phyloP scores from a whole-genome alignment of 2,329 filamentous ascomycete genomes.

The Corinectria fuckeliana region DNA sequence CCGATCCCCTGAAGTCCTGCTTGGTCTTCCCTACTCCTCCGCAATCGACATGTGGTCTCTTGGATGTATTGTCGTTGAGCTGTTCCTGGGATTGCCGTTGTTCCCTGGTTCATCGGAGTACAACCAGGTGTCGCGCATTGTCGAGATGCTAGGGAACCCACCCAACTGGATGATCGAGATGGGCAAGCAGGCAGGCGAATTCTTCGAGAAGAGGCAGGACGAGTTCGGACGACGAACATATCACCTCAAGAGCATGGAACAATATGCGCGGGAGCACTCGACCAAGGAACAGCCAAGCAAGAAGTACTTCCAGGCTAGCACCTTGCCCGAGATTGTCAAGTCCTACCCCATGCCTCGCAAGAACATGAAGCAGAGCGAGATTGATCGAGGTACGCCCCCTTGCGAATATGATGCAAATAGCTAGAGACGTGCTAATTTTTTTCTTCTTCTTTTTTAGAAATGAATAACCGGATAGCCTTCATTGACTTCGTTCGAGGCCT shows the following conservation, averaged over 20 bases:
- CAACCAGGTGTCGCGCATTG: conserved; percentile 96
- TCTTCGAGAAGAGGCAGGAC: conserved; percentile 91
- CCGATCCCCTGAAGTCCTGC: conserved; percentile 90
- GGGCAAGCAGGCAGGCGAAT: conserved; percentile 96
- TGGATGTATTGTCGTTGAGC: conserved; percentile 96
- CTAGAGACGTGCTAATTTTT: conserved; percentile 27
- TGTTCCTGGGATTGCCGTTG: conserved; percentile 91
- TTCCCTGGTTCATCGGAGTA: conserved; percentile 99
- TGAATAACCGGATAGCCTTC: conserved; percentile 96
- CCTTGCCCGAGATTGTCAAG: conserved; percentile 95
- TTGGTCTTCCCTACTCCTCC: conserved; percentile 96
- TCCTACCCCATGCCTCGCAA: conserved; percentile 98
- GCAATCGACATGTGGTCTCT: conserved; percentile 99
- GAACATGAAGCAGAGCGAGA: conserved; percentile 97
- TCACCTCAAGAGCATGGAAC: conserved; percentile 95
- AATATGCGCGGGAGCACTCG: conserved; percentile 93
- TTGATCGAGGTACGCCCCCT: conserved; percentile 80
- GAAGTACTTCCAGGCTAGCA: conserved; percentile 97
- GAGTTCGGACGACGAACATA: conserved; percentile 93
- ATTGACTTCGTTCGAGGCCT: conserved; percentile 97
- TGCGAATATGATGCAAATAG: background rate
- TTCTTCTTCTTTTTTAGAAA: conserved; percentile 68
- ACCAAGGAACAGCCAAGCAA: conserved; percentile 99
- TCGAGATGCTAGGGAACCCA: conserved; percentile 96
- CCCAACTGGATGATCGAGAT: conserved; percentile 99